Evolutionary conservation across 176 grass and related monocot species (phyloP), one percentile per base, ranked within the genome.

Genomic region (Oryza glumipatula): DNA sequence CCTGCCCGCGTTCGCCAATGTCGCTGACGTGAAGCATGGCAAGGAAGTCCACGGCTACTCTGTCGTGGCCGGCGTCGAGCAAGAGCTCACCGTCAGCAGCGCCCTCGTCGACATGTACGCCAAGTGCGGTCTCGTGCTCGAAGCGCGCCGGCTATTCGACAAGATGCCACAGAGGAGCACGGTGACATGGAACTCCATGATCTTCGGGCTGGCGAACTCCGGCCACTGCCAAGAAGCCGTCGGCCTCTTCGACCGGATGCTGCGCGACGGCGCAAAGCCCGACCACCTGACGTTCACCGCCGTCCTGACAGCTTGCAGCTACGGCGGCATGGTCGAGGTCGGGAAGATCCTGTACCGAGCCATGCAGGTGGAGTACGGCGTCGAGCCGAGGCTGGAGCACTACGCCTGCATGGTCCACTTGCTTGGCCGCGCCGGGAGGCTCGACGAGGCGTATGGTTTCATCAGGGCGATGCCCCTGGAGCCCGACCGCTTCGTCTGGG

Each of bases 141-240:
- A 94, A 54, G 93, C 93, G 1, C 32, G 9, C 26, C 30, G 51
- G 21, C 16, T 94, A 21, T 94, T 94, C 7, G 70, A 88, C 26
- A 89, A 35, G 12, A 94, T 94, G 90, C 3, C 19, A 0, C 76
- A 70, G 11, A 88, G 87, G 76, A 94, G 67, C 43, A 86, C 90
- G 5, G 90, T 90, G 71, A 83, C 93, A 60, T 94, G 85, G 85
- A 94, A 94, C 70, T 86, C 93, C 32, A 94, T 95, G 90, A 90
- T 95, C 54, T 95, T 95, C 17, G 93, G 90, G 3, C 88, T 90
- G 54, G 90, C 85, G 2, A 92, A 92, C 73, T 89, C 88, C 1
- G 88, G 90, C 14, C 80, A 88, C 14, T 90, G 93, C 82, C 39
- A 60, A 16, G 85, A 95, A 67, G 90, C 90, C 16, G 69, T 95